phyloP scores from a whole-genome alignment of 495 filamentous ascomycete species.

The Chlorociboria aeruginascens region DNA sequence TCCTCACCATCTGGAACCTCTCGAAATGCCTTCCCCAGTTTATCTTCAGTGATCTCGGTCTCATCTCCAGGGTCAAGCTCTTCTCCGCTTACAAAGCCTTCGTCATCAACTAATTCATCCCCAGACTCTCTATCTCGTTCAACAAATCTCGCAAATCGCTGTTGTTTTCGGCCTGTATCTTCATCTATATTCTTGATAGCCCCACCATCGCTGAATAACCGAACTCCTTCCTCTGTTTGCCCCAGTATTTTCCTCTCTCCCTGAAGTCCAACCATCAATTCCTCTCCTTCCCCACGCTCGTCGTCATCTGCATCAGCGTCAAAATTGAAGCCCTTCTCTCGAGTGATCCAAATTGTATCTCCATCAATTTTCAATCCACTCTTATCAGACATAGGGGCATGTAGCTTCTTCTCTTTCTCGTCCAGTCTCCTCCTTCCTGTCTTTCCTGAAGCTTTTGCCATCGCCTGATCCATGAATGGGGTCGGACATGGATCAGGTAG shows the following conservation, averaged over 20 bases:
- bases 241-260: slow-evolving; percentile 73
- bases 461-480: slow-evolving; percentile 74
- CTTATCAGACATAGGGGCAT: slow-evolving; percentile 96
- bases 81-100: slow-evolving; percentile 52
- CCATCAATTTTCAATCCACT: slow-evolving; percentile 67
- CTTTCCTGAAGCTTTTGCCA: slow-evolving; percentile 74
- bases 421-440: slow-evolving; percentile 61
- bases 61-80: slow-evolving; percentile 42
- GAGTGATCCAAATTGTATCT: slow-evolving; percentile 45
- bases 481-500: slow-evolving; percentile 94
- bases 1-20: slow-evolving; percentile 28
- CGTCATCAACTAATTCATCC: slow-evolving; percentile 39
- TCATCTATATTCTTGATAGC: slow-evolving; percentile 49
- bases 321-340: slow-evolving; percentile 58
- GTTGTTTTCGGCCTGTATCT: slow-evolving; percentile 57
- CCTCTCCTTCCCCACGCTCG: slow-evolving; percentile 80
- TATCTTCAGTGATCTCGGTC: slow-evolving; percentile 40
- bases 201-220: slow-evolving; percentile 69
- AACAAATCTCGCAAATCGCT: slow-evolving; percentile 53
- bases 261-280: slow-evolving; percentile 83
- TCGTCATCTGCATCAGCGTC: slow-evolving; percentile 55
- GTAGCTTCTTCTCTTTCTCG: slow-evolving; percentile 90
- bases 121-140: slow-evolving; percentile 44
- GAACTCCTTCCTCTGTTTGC: slow-evolving; percentile 64
- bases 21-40: slow-evolving; percentile 43